Evolutionary conservation across 805 yeast genomes (phyloP), one percentile per base, ranked within the genome.

Genomic region (Komagataella pseudopastoris): DNA sequence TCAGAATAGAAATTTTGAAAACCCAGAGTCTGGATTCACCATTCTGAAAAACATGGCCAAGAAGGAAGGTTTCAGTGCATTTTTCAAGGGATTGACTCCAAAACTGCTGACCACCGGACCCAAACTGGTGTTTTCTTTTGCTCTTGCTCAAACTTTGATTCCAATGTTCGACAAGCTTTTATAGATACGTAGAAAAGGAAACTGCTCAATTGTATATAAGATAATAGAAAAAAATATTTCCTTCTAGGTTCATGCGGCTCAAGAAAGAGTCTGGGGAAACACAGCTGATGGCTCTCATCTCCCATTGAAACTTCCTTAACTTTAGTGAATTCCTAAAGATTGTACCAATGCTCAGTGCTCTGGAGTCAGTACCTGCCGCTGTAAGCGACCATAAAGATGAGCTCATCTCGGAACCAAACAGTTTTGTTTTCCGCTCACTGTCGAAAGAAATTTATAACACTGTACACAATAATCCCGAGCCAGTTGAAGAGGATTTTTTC

Each of bases 41-140:
- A 93, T 93, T 61, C 76, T 93, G 70, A 89, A 88, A 72, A 90
- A 91, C 71, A 93, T 95, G 85, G 78, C 83, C 55, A 85, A 81
- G 67, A 88, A 85, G 64, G 99, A 93, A 73, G 99, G 98, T 56
- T 49, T 87, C 55, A 61, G 89, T 24, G 77, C 97, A 14, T 93
- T 91, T 74, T 91, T 93, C 80, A 91, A 91, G 73, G 99, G 99
- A 47, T 78, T 93, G 64, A 87, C 95, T 54, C 99, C 99, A 55
- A 93, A 93, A 71, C 78, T 93, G 63, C 78, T 93, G 68, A 93
- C 99, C 49, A 90, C 99, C 43, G 99, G 99, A 59, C 99, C 99
- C 52, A 93, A 93, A 74, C 79, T 93, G 62, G 99, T 93, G 51
- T 93, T 93, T 68, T 88, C 96, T n/a, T 91, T 91, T 65, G 99